Percentiles rank a stretch among this genome's conserved stretches.
Evolutionary conservation across 2,329 filamentous ascomycete genomes (phyloP).

Genomic region (Septoria linicola): DNA sequence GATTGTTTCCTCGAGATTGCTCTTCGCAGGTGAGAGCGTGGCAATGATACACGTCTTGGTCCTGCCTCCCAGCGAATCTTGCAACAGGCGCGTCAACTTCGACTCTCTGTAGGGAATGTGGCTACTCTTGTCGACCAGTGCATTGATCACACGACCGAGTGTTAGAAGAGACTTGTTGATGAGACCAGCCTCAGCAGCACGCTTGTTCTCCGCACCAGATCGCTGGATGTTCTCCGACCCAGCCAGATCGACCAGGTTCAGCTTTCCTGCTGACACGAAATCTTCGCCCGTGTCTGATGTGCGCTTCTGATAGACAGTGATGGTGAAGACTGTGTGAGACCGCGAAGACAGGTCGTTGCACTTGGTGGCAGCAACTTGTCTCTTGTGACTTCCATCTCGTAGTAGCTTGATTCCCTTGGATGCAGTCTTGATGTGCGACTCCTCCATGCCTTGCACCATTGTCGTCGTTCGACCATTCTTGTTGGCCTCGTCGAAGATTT

Average conservation of each 20-base stretch:
- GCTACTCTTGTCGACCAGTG: conserved; percentile 80
- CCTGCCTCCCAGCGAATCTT: conserved; percentile 91
- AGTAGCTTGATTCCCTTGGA: conserved; percentile 84
- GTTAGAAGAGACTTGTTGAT: conserved; percentile 98
- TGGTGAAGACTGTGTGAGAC: conserved; percentile 96
- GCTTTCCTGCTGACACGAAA: conserved; percentile 83
- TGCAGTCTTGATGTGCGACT: conserved; percentile 85
- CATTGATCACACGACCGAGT: conserved; percentile 94
- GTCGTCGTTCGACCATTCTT: conserved; percentile 83
- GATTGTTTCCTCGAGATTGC: conserved; percentile 95
- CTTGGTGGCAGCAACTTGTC: conserved; percentile 98
- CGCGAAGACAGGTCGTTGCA: conserved; percentile 97
- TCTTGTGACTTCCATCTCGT: conserved; percentile 83
- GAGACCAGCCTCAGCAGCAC: conserved; percentile 88
- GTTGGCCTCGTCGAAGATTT: conserved; percentile 89
- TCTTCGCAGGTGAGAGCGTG: conserved; percentile 89
- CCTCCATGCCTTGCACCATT: conserved; percentile 95
- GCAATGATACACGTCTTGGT: conserved; percentile 99
- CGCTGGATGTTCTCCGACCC: conserved; percentile 97
- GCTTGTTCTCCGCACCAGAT: conserved; percentile 96
- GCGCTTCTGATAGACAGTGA: conserved; percentile 86
- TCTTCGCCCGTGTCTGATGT: conserved; percentile 82
- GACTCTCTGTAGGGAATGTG: conserved; percentile 95
- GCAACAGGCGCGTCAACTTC: conserved; percentile 87
- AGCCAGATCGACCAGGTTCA: conserved; percentile 94